Conservation (phyloP, 176 grass and related monocot species). For the Oryza punctata region DNA sequence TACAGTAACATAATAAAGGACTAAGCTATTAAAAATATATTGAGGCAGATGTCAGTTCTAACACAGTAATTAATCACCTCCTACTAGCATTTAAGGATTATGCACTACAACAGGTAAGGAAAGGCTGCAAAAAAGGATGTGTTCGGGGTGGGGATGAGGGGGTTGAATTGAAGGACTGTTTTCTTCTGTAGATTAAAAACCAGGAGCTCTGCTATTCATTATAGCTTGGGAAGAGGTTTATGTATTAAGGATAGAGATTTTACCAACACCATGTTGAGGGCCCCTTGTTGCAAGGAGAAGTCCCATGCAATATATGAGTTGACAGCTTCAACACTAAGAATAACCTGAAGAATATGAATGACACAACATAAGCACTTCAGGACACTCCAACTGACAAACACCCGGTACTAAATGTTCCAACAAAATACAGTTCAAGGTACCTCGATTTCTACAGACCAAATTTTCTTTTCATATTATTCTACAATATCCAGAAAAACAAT, state of each 20-base stretch:
- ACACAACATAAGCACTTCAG: conserved; percentile 14
- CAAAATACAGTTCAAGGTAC: not conserved
- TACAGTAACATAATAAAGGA: not conserved
- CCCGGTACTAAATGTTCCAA: conserved; percentile 6
- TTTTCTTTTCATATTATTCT: conserved; percentile 7
- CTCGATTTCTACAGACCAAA: not conserved
- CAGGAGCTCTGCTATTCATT: not conserved
- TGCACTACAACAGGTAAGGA: not conserved
- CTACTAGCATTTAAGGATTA: conserved; percentile 3
- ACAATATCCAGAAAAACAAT: conserved; percentile 20
- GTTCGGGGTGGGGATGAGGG: too few species aligned
- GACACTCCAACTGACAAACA: conserved; percentile 12
- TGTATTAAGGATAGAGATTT: conserved; percentile 16
- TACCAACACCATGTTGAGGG: conserved; percentile 70
- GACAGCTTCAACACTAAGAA: conserved; percentile 82
- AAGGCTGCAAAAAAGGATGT: not conserved
- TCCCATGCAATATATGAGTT: conserved; percentile 99
- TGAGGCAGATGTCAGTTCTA: not conserved
- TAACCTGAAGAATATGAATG: conserved; percentile 64
- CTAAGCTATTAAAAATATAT: not conserved
- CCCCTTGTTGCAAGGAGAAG: conserved; percentile 88
- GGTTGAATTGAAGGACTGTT: not conserved
- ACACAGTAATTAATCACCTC: conserved; percentile 16
- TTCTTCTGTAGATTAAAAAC: too few species aligned
- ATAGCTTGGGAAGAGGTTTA: not conserved